Percentiles rank a stretch among this genome's conserved stretches.
Evolutionary conservation across 2,329 filamentous ascomycete genomes (phyloP).

Genomic region (Aspergillus fumigatiaffinis): DNA sequence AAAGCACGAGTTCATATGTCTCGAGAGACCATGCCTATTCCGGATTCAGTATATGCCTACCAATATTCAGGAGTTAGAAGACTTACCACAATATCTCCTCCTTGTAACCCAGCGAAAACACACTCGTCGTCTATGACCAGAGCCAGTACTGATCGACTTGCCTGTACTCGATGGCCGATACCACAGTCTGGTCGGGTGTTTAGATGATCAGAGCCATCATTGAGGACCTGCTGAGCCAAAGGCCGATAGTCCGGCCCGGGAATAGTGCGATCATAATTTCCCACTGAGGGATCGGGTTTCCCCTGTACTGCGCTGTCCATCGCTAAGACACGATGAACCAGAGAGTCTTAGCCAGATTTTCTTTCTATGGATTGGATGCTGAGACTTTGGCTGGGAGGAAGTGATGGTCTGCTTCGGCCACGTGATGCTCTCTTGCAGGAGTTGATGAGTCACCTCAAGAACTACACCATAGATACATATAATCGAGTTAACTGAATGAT

Average conservation of each 20-base stretch:
- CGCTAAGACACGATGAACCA: conserved; percentile 13
- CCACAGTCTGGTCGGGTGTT: conserved; percentile 31
- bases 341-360: conserved; percentile 19
- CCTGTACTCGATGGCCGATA: conserved; percentile 41
- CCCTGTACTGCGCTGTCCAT: conserved; percentile 29
- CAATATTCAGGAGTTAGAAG: background rate
- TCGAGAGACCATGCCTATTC: conserved; percentile 75
- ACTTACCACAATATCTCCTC: conserved; percentile 77
- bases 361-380: background rate
- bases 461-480: background rate
- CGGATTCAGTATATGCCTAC: conserved; percentile 10
- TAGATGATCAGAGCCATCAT: conserved; percentile 16
- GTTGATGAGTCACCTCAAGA: background rate
- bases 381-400: background rate
- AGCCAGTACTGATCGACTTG: conserved; percentile 55
- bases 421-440: background rate
- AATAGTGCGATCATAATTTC: conserved; percentile 11
- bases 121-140: conserved; percentile 74
- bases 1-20: conserved; percentile 75
- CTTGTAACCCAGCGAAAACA: conserved; percentile 89
- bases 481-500: background rate
- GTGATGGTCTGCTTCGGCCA: background rate
- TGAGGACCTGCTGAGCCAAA: conserved; percentile 14
- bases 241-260: conserved; percentile 30
- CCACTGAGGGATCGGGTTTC: conserved; percentile 33